Conservation (phyloP, 1,139 yeast species). For the Diutina scorzettiae region DNA sequence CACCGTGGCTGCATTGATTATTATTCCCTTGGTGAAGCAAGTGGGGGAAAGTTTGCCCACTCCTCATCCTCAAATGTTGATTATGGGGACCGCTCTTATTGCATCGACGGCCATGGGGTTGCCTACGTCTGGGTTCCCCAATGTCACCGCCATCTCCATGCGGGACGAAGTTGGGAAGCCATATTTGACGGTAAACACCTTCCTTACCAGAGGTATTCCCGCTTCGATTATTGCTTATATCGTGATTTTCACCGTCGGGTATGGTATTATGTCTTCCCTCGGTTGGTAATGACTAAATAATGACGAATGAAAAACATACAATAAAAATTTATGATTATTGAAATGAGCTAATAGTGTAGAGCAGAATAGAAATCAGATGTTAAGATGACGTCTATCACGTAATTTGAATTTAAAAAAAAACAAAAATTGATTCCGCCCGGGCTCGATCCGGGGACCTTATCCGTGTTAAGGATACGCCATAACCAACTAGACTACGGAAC, state of each 20-base stretch:
- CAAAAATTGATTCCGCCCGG: too few species aligned
- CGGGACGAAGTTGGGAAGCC: constrained; percentile 83
- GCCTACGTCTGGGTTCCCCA: constrained; percentile 95
- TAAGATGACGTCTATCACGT: too few species aligned
- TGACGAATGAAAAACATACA: neutral
- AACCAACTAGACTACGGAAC: too few species aligned
- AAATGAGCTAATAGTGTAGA: neutral
- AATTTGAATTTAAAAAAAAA: too few species aligned
- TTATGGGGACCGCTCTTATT: constrained; percentile 74
- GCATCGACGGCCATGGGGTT: constrained; percentile 93
- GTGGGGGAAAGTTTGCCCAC: constrained; percentile 66
- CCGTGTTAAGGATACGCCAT: too few species aligned
- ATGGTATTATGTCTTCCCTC: constrained; percentile 49
- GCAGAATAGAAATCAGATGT: too few species aligned
- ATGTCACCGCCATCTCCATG: constrained; percentile 89
- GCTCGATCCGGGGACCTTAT: too few species aligned
- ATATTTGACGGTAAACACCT: constrained; percentile 70
- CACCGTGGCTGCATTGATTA: constrained; percentile 88
- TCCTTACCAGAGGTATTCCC: constrained; percentile 82
- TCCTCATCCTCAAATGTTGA: constrained; percentile 61
- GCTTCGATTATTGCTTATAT: constrained; percentile 63
- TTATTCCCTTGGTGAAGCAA: constrained; percentile 78
- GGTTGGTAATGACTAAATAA: constrained; percentile 25
- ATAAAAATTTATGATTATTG: too few species aligned
- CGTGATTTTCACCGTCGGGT: constrained; percentile 70